Conservation (phyloP, 768 basidiomycete genomes). For the Rhodotorula babjevae region DNA sequence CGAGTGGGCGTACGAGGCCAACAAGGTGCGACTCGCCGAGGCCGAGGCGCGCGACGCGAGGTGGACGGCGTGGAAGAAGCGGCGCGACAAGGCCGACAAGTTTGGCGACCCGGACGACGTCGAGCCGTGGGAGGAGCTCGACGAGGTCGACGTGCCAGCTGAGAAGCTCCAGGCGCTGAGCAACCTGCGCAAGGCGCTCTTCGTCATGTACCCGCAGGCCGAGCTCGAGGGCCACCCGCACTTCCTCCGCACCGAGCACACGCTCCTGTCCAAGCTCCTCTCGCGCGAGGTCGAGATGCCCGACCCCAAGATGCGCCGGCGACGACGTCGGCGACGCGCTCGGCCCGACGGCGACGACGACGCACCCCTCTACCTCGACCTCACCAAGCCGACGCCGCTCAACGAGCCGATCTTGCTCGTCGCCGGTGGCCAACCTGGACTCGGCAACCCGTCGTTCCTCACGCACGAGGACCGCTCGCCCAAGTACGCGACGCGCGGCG, state of each 20-base stretch:
- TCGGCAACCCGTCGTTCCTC: constrained; percentile 84
- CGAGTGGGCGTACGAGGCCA: constrained; percentile 48
- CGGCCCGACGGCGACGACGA: neutral
- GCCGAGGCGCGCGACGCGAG: constrained; percentile 58
- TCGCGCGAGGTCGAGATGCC: constrained; percentile 28
- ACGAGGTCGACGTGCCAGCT: constrained; percentile 17
- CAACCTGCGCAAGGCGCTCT: constrained; percentile 24
- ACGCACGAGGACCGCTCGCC: constrained; percentile 63
- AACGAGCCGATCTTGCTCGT: constrained; percentile 39
- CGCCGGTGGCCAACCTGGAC: constrained; percentile 68
- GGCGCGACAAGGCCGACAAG: constrained; percentile 15
- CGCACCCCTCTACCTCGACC: constrained; percentile 55
- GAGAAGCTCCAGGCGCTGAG: constrained; percentile 24
- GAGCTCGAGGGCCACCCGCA: constrained; percentile 33
- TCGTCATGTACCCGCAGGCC: constrained; percentile 34
- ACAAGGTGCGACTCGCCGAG: constrained; percentile 52
- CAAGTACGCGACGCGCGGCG: constrained; percentile 76
- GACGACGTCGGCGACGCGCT: neutral
- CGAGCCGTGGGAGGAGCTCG: constrained; percentile 27
- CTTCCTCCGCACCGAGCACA: constrained; percentile 36
- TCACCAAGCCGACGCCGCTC: constrained; percentile 36
- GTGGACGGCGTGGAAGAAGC: constrained; percentile 51
- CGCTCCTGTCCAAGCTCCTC: constrained; percentile 28
- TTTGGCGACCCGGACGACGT: constrained; percentile 8
- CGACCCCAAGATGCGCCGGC: constrained; percentile 12